These are phyloP conservation scores for Albatrellus ellisii DNA, from an alignment of 768 basidiomycete species.

Conservation along the genomic window DNA sequence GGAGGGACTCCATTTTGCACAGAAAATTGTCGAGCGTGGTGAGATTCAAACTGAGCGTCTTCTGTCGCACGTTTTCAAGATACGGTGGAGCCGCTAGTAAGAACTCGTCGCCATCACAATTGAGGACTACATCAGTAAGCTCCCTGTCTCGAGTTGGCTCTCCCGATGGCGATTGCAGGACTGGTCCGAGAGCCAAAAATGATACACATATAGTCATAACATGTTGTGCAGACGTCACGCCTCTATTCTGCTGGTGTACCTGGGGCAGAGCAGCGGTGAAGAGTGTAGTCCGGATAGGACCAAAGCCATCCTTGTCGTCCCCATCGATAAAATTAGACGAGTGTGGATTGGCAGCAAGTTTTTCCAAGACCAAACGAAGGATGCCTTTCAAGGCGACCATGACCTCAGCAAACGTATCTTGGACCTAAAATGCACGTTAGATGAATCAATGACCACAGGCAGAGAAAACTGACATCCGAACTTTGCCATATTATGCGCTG, in stretches of 20 bases:
- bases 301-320: constrained; percentile 46
- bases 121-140: constrained; percentile 37
- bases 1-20: constrained; percentile 36
- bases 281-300: constrained; percentile 30
- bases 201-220: constrained; percentile 40
- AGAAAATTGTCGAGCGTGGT: constrained; percentile 42
- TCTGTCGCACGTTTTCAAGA: constrained; percentile 39
- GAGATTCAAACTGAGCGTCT: constrained; percentile 37
- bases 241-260: constrained; percentile 17
- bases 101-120: constrained; percentile 41
- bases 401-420: constrained; percentile 28
- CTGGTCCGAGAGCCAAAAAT: constrained; percentile 50
- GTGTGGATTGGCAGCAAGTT: constrained; percentile 13
- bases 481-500: constrained; percentile 55
- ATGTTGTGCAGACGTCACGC: constrained; percentile 19
- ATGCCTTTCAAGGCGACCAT: constrained; percentile 25
- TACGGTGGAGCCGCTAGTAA: constrained; percentile 43
- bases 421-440: constrained; percentile 30
- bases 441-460: neutral
- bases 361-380: constrained; percentile 26
- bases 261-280: constrained; percentile 21
- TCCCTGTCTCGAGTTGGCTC: constrained; percentile 52
- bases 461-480: constrained; percentile 39
- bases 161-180: constrained; percentile 43
- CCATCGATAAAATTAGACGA: constrained; percentile 19